Evolutionary conservation across 352 stramenopile species (phyloP).

Genomic region (Phytophthora tubulina): DNA sequence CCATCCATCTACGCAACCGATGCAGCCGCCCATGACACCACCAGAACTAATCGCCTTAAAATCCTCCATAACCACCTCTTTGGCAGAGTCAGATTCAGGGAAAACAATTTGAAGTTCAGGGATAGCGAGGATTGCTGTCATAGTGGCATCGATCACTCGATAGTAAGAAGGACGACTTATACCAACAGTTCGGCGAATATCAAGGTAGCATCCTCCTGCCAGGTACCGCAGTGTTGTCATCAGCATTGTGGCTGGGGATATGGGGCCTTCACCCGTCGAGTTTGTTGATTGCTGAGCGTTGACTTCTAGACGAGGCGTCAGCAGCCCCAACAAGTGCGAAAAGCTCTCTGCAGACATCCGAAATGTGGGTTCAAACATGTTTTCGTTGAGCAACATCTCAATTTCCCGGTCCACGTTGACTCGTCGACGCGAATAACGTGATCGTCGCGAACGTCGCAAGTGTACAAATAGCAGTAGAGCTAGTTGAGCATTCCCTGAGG

Average conservation of each 20-base stretch:
- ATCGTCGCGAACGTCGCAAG: neutral
- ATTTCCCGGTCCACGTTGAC: neutral
- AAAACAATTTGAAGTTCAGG: neutral
- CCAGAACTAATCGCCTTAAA: neutral
- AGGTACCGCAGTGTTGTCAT: neutral
- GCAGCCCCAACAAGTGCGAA: neutral
- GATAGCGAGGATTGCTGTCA: neutral
- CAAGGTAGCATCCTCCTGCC: neutral
- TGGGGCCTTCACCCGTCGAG: neutral
- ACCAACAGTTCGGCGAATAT: neutral
- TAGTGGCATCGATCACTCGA: neutral
- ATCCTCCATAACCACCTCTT: neutral
- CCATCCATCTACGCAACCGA: neutral
- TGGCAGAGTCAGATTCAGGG: neutral
- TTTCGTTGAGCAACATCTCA: constrained; percentile 11
- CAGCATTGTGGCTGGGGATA: neutral
- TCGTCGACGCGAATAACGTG: neutral
- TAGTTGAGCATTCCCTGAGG: neutral
- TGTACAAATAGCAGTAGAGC: neutral
- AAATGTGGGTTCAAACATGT: constrained; percentile 14
- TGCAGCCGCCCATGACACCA: neutral
- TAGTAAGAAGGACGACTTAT: neutral
- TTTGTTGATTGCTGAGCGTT: neutral
- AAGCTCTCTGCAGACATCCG: neutral
- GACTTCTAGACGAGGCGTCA: neutral